Conservation (phyloP, 768 basidiomycete species). For the Leccinum broughii region DNA sequence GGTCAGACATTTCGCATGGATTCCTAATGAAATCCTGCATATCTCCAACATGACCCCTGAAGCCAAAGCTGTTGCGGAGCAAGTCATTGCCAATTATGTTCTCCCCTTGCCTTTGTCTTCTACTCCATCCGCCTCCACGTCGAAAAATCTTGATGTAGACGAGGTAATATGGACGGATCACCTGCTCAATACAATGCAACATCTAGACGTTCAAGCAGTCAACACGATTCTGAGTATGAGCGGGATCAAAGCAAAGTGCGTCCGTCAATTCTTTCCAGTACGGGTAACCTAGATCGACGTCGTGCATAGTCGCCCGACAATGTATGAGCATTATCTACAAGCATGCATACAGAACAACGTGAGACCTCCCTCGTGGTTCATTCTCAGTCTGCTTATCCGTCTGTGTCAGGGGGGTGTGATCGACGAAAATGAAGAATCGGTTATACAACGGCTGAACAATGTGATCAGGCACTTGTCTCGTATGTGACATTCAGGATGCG, state of each 20-base stretch:
- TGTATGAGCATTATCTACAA: conserved; percentile 69
- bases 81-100: conserved; percentile 70
- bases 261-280: neutral
- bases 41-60: conserved; percentile 53
- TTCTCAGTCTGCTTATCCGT: conserved; percentile 1
- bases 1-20: conserved; percentile 86
- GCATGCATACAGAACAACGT: conserved; percentile 85
- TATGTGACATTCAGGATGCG: conserved; percentile 35
- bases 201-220: conserved; percentile 60
- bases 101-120: conserved; percentile 69
- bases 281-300: conserved; percentile 2
- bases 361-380: conserved; percentile 28
- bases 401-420: conserved; percentile 78
- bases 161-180: conserved; percentile 86
- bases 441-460: conserved; percentile 54
- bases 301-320: conserved; percentile 57
- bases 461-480: conserved; percentile 62
- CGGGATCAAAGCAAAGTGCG: conserved; percentile 62
- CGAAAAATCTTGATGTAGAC: conserved; percentile 58
- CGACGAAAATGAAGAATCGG: conserved; percentile 73
- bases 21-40: conserved; percentile 72
- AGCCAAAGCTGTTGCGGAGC: conserved; percentile 65
- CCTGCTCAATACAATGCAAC: conserved; percentile 68
- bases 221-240: conserved; percentile 60
- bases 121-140: conserved; percentile 39